phyloP scores from a whole-genome alignment of 2,329 filamentous ascomycete genomes.

The Cladosporium sp. region DNA sequence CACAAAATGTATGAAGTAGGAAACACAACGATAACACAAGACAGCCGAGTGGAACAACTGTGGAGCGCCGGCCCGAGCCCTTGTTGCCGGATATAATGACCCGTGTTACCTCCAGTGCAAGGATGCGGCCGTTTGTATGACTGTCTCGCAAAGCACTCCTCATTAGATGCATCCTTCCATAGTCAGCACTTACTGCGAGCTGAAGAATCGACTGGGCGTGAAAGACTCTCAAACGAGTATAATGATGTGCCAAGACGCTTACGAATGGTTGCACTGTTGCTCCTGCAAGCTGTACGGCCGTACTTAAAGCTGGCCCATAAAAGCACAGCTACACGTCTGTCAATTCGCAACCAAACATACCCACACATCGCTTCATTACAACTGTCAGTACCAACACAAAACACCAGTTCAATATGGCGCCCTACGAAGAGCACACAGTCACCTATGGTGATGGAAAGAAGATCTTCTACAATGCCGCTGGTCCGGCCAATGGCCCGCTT shows the following conservation, averaged over 20 bases:
- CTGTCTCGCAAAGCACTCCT: neutral
- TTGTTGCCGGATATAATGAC: neutral
- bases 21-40: neutral
- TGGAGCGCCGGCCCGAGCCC: neutral
- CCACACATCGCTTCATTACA: neutral
- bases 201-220: neutral
- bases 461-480: slow-evolving; percentile 32
- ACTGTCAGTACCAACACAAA: neutral
- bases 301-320: neutral
- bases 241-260: neutral
- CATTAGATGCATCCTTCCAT: neutral
- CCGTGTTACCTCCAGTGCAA: neutral
- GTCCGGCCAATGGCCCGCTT: slow-evolving; percentile 30
- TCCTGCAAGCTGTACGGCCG: slow-evolving; percentile 3
- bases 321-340: neutral
- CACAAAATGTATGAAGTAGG: neutral
- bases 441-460: slow-evolving; percentile 28
- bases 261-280: neutral
- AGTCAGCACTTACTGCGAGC: neutral
- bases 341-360: neutral
- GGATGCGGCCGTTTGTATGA: neutral
- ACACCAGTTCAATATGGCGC: slow-evolving; percentile 19
- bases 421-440: slow-evolving; percentile 27
- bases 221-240: neutral
- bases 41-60: neutral